Conservation (phyloP, 768 basidiomycete species). For the Porpolomopsis calyptriformis region DNA sequence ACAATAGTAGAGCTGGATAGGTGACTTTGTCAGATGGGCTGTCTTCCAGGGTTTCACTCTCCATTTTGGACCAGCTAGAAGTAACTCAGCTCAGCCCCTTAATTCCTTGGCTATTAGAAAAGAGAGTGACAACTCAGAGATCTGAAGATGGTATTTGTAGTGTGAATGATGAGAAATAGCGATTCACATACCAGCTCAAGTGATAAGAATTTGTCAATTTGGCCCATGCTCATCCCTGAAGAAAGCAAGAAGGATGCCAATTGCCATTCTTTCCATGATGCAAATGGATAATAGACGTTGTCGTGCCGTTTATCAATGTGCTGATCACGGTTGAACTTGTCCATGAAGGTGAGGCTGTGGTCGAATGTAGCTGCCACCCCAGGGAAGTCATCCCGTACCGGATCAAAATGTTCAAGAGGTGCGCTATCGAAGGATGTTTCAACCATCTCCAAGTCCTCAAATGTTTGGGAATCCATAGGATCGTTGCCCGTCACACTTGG, state of each 20-base stretch:
- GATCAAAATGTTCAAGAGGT: neutral
- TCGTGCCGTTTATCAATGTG: conserved; percentile 10
- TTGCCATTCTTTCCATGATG: conserved; percentile 22
- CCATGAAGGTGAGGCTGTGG: conserved; percentile 16
- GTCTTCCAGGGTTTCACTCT: conserved; percentile 7
- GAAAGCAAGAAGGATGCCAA: conserved; percentile 20
- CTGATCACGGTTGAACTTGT: conserved; percentile 18
- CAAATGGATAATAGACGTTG: conserved; percentile 24
- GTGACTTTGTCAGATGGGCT: conserved; percentile 10
- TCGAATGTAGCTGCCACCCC: conserved; percentile 8
- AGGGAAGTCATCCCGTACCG: conserved; percentile 4
- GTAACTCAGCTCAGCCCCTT: conserved; percentile 8
- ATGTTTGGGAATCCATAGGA: neutral
- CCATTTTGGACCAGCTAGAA: conserved; percentile 17
- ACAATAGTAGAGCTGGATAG: conserved; percentile 15
- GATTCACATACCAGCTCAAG: conserved; percentile 17
- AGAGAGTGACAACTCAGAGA: conserved; percentile 10
- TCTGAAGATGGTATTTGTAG: conserved; percentile 7
- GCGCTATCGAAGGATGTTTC: neutral
- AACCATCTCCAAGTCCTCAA: neutral
- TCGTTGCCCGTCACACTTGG: neutral
- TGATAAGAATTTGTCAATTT: conserved; percentile 19
- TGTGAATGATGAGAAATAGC: neutral
- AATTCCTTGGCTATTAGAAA: conserved; percentile 14
- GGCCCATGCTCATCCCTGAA: conserved; percentile 20